A percentile compares a stretch with the other conserved stretches of the same genome.
phyloP scores from a whole-genome alignment of 169 alveolate genomes.

The Plasmodium vivax region DNA sequence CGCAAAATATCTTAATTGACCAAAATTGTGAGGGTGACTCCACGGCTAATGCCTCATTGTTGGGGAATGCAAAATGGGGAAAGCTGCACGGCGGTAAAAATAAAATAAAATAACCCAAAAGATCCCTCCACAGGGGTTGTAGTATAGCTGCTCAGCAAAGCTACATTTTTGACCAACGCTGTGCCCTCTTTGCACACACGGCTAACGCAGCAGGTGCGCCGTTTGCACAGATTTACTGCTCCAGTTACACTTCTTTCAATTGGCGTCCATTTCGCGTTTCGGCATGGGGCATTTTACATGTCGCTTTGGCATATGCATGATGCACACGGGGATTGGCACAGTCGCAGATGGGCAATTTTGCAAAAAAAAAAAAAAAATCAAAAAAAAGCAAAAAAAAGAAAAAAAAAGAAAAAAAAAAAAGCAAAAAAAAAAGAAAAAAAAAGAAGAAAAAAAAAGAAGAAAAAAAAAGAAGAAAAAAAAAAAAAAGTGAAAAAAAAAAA shows the following conservation, averaged over 20 bases:
- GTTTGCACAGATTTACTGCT: neutral
- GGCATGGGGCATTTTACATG: neutral
- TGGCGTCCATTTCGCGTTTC: neutral
- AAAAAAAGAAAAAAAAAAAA: neutral
- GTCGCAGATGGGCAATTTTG: neutral
- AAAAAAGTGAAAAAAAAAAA: neutral
- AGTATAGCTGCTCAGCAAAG: neutral
- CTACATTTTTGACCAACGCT: neutral
- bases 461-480: neutral
- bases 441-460: neutral
- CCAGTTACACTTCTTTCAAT: neutral
- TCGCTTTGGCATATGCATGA: neutral
- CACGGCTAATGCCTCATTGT: neutral
- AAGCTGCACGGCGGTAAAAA: neutral
- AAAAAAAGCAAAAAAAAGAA: neutral
- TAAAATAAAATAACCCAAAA: too few relatives aligned
- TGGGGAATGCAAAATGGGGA: neutral
- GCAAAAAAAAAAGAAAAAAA: neutral
- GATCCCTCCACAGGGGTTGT: neutral
- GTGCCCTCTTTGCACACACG: neutral
- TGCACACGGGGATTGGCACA: neutral
- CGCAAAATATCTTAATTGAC: neutral
- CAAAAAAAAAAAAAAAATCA: conserved; percentile 11
- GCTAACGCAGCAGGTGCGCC: neutral
- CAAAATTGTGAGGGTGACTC: neutral